Percentiles rank a stretch among this genome's conserved stretches.
These are phyloP conservation scores for Daldinia eschscholtzii DNA, from an alignment of 2,329 filamentous ascomycete genomes.

Conservation along the genomic window DNA sequence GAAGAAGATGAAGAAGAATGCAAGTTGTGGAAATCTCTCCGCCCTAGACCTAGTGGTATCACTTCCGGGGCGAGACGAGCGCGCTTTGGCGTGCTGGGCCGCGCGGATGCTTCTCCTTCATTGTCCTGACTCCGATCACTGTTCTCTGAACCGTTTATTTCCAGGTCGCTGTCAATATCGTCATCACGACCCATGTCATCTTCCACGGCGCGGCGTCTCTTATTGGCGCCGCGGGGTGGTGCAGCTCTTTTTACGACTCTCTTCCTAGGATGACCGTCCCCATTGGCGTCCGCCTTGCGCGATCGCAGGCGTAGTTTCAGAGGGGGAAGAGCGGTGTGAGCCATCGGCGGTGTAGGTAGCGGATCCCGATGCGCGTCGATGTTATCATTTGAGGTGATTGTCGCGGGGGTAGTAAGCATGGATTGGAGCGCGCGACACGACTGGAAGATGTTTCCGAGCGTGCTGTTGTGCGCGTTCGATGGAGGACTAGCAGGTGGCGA, in stretches of 20 bases:
- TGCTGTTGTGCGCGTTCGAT: slow-evolving; percentile 59
- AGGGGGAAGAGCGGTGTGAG: slow-evolving; percentile 60
- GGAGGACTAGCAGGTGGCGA: slow-evolving; percentile 72
- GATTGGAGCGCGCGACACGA: slow-evolving; percentile 73
- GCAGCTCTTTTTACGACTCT: slow-evolving; percentile 65
- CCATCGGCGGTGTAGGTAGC: slow-evolving; percentile 68
- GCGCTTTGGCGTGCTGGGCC: slow-evolving; percentile 70
- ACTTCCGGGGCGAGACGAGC: slow-evolving; percentile 70
- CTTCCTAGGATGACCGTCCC: slow-evolving; percentile 54
- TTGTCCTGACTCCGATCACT: slow-evolving; percentile 42
- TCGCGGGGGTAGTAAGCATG: slow-evolving; percentile 62
- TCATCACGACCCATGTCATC: slow-evolving; percentile 62
- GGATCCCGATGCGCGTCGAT: slow-evolving; percentile 53
- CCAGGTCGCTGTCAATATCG: slow-evolving; percentile 55
- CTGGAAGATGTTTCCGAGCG: slow-evolving; percentile 68
- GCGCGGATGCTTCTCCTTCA: slow-evolving; percentile 45
- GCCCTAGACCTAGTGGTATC: slow-evolving; percentile 70
- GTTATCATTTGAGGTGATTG: slow-evolving; percentile 41
- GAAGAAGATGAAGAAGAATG: slow-evolving; percentile 47
- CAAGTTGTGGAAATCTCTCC: slow-evolving; percentile 69
- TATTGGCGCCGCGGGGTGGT: slow-evolving; percentile 63
- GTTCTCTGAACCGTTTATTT: slow-evolving; percentile 47
- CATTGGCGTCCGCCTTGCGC: slow-evolving; percentile 55
- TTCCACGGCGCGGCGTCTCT: slow-evolving; percentile 63
- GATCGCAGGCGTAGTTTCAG: slow-evolving; percentile 69